Evolutionary conservation across 1,139 yeast genomes (phyloP).

Genomic region (Hyphopichia wangnamkhiaoensis): DNA sequence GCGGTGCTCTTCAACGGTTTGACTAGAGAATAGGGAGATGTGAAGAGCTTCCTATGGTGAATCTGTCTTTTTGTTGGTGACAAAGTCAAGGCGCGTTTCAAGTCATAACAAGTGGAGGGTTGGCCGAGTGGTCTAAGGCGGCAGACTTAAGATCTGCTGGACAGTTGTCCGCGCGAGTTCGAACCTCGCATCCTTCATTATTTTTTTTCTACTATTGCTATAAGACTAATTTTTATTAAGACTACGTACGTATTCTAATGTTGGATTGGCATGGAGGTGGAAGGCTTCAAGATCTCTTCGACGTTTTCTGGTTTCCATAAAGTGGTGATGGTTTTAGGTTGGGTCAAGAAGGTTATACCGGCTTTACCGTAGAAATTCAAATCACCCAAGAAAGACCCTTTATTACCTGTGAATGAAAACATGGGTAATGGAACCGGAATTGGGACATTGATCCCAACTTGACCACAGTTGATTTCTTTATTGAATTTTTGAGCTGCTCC

Average conservation of each 20-base stretch:
- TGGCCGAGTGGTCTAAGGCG: slow-evolving; percentile 61
- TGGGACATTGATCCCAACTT: slow-evolving; percentile 79
- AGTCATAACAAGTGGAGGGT: slow-evolving; percentile 36
- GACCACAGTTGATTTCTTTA: slow-evolving; percentile 72
- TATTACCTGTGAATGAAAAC: slow-evolving; percentile 81
- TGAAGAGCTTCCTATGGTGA: too few relatives aligned
- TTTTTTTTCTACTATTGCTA: slow-evolving; percentile 24
- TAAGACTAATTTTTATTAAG: background rate
- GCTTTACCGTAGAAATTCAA: slow-evolving; percentile 80
- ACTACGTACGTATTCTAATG: slow-evolving; percentile 19
- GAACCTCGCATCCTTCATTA: slow-evolving; percentile 81
- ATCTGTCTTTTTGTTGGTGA: background rate
- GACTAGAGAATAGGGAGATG: too few relatives aligned
- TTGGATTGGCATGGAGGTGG: slow-evolving; percentile 71
- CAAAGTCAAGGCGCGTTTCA: too few relatives aligned
- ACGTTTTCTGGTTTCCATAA: slow-evolving; percentile 66
- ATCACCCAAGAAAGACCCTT: slow-evolving; percentile 77
- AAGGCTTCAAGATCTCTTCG: slow-evolving; percentile 49
- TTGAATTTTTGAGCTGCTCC: slow-evolving; percentile 70
- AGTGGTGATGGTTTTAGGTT: slow-evolving; percentile 73
- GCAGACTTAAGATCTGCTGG: slow-evolving; percentile 57
- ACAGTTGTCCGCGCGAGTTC: slow-evolving; percentile 78
- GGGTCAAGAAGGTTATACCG: slow-evolving; percentile 71
- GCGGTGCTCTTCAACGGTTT: too few relatives aligned
- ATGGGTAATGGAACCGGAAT: slow-evolving; percentile 85